A percentile compares a stretch with the other conserved stretches of the same genome.
Conservation (phyloP, 495 filamentous ascomycete genomes). For the Xylaria telfairii region DNA sequence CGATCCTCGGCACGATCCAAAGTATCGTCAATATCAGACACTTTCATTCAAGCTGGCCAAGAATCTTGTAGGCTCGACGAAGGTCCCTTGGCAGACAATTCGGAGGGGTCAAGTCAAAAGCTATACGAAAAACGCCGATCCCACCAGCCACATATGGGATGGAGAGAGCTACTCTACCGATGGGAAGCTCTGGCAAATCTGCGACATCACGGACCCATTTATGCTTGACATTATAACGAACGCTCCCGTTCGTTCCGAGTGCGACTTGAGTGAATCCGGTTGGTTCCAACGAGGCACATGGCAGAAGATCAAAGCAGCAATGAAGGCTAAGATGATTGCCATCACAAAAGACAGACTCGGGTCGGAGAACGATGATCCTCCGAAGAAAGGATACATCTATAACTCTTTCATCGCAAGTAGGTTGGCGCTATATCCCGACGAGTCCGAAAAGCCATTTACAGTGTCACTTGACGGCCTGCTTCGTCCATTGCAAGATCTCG, state of each 20-base stretch:
- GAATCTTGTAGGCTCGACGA: constrained; percentile 49
- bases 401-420: constrained; percentile 35
- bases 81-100: constrained; percentile 53
- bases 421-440: constrained; percentile 33
- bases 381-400: constrained; percentile 38
- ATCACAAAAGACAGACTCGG: constrained; percentile 52
- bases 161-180: constrained; percentile 70
- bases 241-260: constrained; percentile 51
- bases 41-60: constrained; percentile 73
- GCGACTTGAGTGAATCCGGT: constrained; percentile 69
- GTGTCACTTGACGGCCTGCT: constrained; percentile 37
- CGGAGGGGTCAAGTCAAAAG: constrained; percentile 41
- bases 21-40: constrained; percentile 83
- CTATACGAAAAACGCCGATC: constrained; percentile 34
- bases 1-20: constrained; percentile 78
- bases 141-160: constrained; percentile 77
- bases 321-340: constrained; percentile 78
- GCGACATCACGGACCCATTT: constrained; percentile 85
- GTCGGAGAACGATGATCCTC: constrained; percentile 58
- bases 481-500: constrained; percentile 36
- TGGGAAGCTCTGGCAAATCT: constrained; percentile 90
- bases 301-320: constrained; percentile 80
- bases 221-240: constrained; percentile 60
- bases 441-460: constrained; percentile 34
- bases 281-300: constrained; percentile 82